phyloP scores from a whole-genome alignment of 495 filamentous ascomycete species.

The Acidomyces sp. region DNA sequence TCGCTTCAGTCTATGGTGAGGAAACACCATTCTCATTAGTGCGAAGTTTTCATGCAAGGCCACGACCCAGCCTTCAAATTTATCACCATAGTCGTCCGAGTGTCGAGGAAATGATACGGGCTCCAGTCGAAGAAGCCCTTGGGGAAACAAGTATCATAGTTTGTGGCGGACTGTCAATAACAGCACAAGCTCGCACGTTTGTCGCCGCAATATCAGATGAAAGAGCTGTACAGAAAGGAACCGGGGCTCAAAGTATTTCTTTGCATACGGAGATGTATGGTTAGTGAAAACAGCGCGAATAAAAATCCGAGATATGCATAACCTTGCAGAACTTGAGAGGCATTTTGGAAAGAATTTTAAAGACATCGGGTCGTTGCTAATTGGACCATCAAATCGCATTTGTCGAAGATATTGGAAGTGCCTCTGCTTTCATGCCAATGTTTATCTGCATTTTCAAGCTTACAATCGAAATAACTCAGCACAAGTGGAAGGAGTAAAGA shows the following conservation, averaged over 20 bases:
- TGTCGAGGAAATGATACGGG: slow-evolving; percentile 33
- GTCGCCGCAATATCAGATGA: slow-evolving; percentile 69
- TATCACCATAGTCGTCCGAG: slow-evolving; percentile 1
- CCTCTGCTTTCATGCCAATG: too few relatives aligned
- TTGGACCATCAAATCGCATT: too few relatives aligned
- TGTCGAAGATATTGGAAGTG: too few relatives aligned
- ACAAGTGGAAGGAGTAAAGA: too few relatives aligned
- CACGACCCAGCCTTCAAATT: slow-evolving; percentile 34
- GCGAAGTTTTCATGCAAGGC: slow-evolving; percentile 22
- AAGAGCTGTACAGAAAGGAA: slow-evolving; percentile 80
- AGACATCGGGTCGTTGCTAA: too few relatives aligned
- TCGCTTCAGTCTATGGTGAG: slow-evolving; percentile 8
- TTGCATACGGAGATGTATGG: slow-evolving; percentile 35
- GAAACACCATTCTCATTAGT: slow-evolving; percentile 12
- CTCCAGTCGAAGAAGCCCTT: slow-evolving; percentile 53
- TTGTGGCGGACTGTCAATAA: slow-evolving; percentile 59
- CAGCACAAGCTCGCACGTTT: slow-evolving; percentile 49
- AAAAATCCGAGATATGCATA: too few relatives aligned
- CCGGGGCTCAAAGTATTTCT: slow-evolving; percentile 66
- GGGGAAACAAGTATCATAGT: slow-evolving; percentile 78
- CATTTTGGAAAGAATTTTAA: too few relatives aligned
- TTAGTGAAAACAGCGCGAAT: slow-evolving; percentile 18
- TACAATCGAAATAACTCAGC: too few relatives aligned
- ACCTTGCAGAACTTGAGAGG: too few relatives aligned
- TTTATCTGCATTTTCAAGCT: too few relatives aligned